Conservation (phyloP, 1,139 yeast species). For the Nakaseomyces nivariensis region DNA sequence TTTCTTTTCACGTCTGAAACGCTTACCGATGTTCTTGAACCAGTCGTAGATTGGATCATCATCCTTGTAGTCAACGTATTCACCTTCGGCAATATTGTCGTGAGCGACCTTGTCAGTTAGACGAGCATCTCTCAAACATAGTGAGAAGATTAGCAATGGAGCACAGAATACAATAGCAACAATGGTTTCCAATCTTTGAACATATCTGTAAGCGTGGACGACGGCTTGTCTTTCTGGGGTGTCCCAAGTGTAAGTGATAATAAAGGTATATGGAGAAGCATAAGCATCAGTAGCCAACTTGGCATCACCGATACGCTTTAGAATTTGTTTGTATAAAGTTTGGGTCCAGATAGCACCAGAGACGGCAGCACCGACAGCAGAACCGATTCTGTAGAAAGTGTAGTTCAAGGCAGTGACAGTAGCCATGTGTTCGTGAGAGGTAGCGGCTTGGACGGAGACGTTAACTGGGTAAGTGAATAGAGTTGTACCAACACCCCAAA, state of each 20-base stretch:
- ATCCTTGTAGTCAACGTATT: constrained; percentile 30
- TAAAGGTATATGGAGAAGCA: constrained; percentile 39
- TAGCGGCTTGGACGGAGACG: constrained; percentile 50
- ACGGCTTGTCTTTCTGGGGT: constrained; percentile 45
- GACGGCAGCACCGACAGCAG: constrained; percentile 35
- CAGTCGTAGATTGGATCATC: constrained; percentile 33
- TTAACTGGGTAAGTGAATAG: constrained; percentile 58
- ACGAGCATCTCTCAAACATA: constrained; percentile 44
- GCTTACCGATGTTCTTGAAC: constrained; percentile 7
- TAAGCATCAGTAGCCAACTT: constrained; percentile 34
- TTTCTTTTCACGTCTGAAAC: background rate
- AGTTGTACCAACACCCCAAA: constrained; percentile 65
- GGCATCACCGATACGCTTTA: constrained; percentile 17
- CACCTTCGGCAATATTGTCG: constrained; percentile 34
- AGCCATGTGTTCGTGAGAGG: constrained; percentile 48
- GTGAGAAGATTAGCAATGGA: constrained; percentile 39
- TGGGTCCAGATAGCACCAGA: constrained; percentile 57
- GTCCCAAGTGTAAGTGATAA: constrained; percentile 43
- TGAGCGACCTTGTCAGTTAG: constrained; percentile 26
- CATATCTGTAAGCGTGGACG: constrained; percentile 44
- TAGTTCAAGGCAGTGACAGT: constrained; percentile 44
- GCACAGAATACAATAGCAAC: constrained; percentile 47
- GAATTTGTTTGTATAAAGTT: constrained; percentile 32
- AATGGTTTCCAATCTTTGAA: constrained; percentile 46
- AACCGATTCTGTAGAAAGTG: constrained; percentile 45